Evolutionary conservation across 495 filamentous ascomycete genomes (phyloP), one percentile per base, ranked within the genome.

Genomic region (Tuber microsphaerosporum): DNA sequence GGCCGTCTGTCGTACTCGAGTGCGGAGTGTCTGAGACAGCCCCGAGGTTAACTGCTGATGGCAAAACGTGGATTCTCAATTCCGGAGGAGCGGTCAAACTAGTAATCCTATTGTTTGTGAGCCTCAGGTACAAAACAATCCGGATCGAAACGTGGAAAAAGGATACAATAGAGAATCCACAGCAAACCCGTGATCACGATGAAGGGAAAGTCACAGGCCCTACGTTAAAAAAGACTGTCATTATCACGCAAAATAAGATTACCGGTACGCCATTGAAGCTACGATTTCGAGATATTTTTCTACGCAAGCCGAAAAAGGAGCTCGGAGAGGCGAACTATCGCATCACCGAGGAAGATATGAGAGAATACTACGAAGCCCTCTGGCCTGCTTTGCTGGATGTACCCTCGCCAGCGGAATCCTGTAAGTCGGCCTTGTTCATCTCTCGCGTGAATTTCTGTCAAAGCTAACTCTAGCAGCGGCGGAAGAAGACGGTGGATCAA

Each of bases 271-370:
- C 43, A 8, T 73, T 73, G 16, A 39, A 71, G 41, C 17, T 75
- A 22, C 19, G 16, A 26, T 75, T 75, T 31, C 2, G 73, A n/a
- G 44, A 75, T 44, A 56, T 73, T 22, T 75, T 75, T 73, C 42
- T 73, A 41, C 44, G 45, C 17, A 37, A 41, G 19, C 44, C 45
- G 9, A 46, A 46, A 46, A 46, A 19, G 3, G 44, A 51, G 31
- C 70, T 7, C 22, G 74, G 26, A 75, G 74, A 61, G 65, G 74
- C 37, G 20, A 41, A 75, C 61, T 75, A 42, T 41, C 8, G 31
- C 10, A 37, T 73, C 72, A 72, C 74, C 41, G n/a, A 46, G 7
- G 34, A 61, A 8, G 37, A 73, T 43, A n/a, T 75, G 17, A 46
- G 45, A 46, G 19, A 0, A 0, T 46, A 46, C 20, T 46, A 46